Conservation (phyloP, 768 basidiomycete species). For the Coprinopsis marcescibilis region DNA sequence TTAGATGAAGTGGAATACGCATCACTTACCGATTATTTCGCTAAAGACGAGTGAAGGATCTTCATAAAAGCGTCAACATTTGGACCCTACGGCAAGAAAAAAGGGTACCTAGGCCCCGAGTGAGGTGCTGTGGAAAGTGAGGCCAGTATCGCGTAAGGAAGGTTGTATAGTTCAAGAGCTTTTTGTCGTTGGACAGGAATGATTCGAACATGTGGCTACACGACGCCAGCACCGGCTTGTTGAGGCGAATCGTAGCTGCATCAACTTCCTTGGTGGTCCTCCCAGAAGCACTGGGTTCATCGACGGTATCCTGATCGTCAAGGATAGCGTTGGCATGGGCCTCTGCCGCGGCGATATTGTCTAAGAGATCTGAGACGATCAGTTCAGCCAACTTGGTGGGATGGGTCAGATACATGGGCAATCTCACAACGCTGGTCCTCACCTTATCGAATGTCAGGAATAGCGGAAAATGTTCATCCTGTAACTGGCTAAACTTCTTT, state of each 20-base stretch:
- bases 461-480: conserved; percentile 57
- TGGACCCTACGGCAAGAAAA: not conserved
- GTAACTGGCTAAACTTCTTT: conserved; percentile 41
- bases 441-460: conserved; percentile 63
- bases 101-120: conserved; percentile 43
- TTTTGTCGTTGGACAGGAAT: not conserved
- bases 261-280: too few relatives aligned
- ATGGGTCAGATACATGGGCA: not conserved
- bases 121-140: conserved; percentile 43
- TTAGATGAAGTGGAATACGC: not conserved
- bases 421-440: conserved; percentile 9
- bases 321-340: not conserved
- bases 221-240: too few relatives aligned
- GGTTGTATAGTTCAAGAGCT: conserved; percentile 29
- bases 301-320: too few relatives aligned
- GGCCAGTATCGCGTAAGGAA: conserved; percentile 51
- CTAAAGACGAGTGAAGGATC: conserved; percentile 60
- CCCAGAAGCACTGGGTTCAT: too few relatives aligned
- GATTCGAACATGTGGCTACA: too few relatives aligned
- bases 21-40: conserved; percentile 54
- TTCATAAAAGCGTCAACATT: conserved; percentile 20
- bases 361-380: conserved; percentile 35
- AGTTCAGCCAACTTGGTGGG: conserved; percentile 37
- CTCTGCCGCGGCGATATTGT: not conserved
- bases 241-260: too few relatives aligned